phyloP scores from a whole-genome alignment of 176 grass and related monocot species.

The Triticum monococcum region DNA sequence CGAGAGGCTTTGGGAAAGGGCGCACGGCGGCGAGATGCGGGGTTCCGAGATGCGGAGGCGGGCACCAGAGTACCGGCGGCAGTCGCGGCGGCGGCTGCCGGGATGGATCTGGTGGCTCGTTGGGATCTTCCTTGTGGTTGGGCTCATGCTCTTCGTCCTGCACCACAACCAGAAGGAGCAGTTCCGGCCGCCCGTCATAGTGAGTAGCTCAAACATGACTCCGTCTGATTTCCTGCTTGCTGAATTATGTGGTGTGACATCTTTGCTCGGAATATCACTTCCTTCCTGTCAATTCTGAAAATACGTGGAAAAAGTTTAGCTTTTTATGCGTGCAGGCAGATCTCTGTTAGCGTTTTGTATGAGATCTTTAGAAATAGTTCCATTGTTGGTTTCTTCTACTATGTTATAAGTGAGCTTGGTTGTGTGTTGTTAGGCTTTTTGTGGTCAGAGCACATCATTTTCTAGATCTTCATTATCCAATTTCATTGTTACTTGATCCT shows the following conservation, averaged over 20 bases:
- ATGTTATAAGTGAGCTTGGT: background rate
- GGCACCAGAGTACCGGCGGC: constrained; percentile 69
- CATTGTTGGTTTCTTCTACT: background rate
- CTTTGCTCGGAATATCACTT: constrained; percentile 25
- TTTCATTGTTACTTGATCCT: constrained; percentile 22
- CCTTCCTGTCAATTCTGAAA: background rate
- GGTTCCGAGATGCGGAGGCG: constrained; percentile 56
- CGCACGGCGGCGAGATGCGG: background rate
- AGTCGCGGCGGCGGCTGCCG: constrained; percentile 54
- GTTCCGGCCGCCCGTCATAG: constrained; percentile 52
- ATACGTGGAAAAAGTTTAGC: background rate
- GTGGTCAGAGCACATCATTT: background rate
- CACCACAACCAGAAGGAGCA: constrained; percentile 91
- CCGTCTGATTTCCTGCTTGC: constrained; percentile 11
- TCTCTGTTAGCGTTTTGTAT: constrained; percentile 18
- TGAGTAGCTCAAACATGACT: constrained; percentile 34
- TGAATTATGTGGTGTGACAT: constrained; percentile 39
- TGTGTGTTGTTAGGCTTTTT: background rate
- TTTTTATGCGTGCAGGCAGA: constrained; percentile 2
- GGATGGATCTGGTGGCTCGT: constrained; percentile 91
- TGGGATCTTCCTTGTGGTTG: constrained; percentile 71
- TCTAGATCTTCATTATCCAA: constrained; percentile 27
- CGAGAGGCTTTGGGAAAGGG: constrained; percentile 16
- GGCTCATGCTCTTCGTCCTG: constrained; percentile 83
- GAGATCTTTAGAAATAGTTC: constrained; percentile 21